Base-by-base conservation (phyloP, 768 basidiomycete species). In the Termitomyces heimii region DNA sequence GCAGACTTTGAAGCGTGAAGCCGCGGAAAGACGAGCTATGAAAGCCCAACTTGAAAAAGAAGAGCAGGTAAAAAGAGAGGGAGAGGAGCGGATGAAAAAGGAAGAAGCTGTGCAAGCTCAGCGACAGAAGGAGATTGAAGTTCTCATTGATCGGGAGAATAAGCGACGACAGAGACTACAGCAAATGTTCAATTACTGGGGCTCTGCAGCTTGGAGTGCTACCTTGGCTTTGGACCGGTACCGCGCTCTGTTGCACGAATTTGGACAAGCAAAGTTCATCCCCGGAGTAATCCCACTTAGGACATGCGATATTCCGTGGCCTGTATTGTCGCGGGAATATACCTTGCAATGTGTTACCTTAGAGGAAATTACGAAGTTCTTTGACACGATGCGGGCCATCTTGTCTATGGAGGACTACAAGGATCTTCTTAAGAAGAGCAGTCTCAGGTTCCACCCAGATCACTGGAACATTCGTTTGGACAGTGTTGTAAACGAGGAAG, bases 371-470 rank as follows among this genome's bases (percentile, higher is more conserved):
- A 86, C 89, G 65, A 72, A 72, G 22, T 93, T 93, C 69, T 92
- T 92, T 64, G 68, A 68, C 16, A 74, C 75, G 5, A 77, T 85
- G 28, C 76, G 74, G 62, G 58, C 61, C 18, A 75, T 79, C 44
- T 78, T 89, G 77, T 77, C 82, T 24, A 54, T 69, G 18, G 81
- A 85, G 66, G 86, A 88, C 49, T 91, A 82, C 70, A 83, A 79
- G 64, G 68, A 67, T 2, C 78, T 92, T 55, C 77, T 92, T 3
- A 82, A 88, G 71, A 83, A 82, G 64, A 86, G 85, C 62, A 81
- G 90, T 63, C 77, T 82, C 40, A 73, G 89, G 52, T 92, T 91
- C 67, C 92, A 92, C 62, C 88, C 89, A 2, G 90, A 92, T 68
- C 73, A 87, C 58, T 94, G 89, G 91, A 76, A 86, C 42, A 81